Percentiles rank a stretch among this genome's conserved stretches.
These are phyloP conservation scores for Xylaria multiplex DNA, from an alignment of 2,329 filamentous ascomycete species.

Conservation along the genomic window DNA sequence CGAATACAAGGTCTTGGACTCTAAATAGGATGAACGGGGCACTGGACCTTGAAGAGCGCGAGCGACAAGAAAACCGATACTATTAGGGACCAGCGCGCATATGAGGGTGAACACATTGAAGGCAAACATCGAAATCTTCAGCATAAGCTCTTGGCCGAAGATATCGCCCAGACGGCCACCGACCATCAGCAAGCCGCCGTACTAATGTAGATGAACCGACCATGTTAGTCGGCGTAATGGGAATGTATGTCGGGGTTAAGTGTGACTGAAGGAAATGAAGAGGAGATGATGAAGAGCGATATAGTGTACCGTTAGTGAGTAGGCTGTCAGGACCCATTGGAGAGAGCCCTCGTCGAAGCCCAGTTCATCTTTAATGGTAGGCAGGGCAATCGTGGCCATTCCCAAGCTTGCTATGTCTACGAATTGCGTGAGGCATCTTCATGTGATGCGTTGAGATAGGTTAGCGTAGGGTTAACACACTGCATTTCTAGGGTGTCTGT, in stretches of 20 bases:
- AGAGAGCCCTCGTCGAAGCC: constrained; percentile 7
- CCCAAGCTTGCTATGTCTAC: constrained; percentile 14
- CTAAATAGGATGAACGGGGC: neutral
- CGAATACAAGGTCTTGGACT: neutral
- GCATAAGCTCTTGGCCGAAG: constrained; percentile 7
- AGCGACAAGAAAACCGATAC: constrained; percentile 11
- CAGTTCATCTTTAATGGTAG: constrained; percentile 11
- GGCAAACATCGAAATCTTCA: constrained; percentile 8
- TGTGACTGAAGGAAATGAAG: neutral
- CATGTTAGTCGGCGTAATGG: constrained; percentile 2
- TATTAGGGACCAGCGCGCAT: constrained; percentile 6
- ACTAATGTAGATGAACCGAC: neutral
- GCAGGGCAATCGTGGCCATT: constrained; percentile 14
- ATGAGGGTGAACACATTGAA: constrained; percentile 10
- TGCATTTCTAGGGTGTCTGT: neutral
- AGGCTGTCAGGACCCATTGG: constrained; percentile 15
- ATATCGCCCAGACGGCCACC: constrained; percentile 16
- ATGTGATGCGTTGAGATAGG: neutral
- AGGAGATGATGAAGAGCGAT: neutral
- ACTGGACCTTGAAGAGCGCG: constrained; percentile 10
- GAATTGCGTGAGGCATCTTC: constrained; percentile 11
- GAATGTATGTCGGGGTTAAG: neutral
- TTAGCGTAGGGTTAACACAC: neutral
- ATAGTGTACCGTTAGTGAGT: constrained; percentile 5
- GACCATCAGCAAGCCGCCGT: constrained; percentile 17